Evolutionary conservation across 2,329 filamentous ascomycete genomes (phyloP), one percentile per base, ranked within the genome.

Genomic region (Aspergillus pseudoviridinutans): DNA sequence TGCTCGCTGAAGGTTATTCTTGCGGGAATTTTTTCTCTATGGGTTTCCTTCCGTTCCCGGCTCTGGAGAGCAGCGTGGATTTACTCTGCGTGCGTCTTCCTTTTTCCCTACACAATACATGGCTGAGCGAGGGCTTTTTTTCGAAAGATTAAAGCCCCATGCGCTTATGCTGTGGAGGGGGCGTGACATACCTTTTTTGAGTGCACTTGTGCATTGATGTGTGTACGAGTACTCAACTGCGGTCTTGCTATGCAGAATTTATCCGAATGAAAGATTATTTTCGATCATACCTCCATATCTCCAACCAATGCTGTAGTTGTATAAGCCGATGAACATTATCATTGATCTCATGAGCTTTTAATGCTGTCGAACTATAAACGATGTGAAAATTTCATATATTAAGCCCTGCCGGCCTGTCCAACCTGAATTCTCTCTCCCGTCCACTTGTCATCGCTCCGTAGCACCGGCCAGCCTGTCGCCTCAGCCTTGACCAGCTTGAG

Each of bases 401-500:
- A 82, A 56, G 79, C 80, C 57, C 82, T 80, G 35, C 88, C 91
- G 52, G 94, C 92, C 63, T 87, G 83, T 14, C 94, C 94, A 62
- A 95, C 82, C 76, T 99, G 94, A 63, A 97, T 86, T 66, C 96
- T 96, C 78, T 96, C 89, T 2, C 87, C 87, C 3, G 84, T 86
- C 64, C 79, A 80, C 63, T 78, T 82, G 66, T 96, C 91, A 67
- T 94, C 90, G 58, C 86, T 89, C 59, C 91, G 84, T 68, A 97
- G 76, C 4, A 94, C 90, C 35, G 92, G 89, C 92, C 92, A 97
- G 68, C 90, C 89, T 46, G 82, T 82, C 10, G 87, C 88, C 66
- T 92, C 89, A 2, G 87, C 87, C 77, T 89, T 89, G 28, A 74
- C 84, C 55, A 97, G 78, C 28, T 80, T 87, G 68, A 96, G 78